Evolutionary conservation across 2,329 filamentous ascomycete species (phyloP).

Genomic region (Ascochyta lentis): DNA sequence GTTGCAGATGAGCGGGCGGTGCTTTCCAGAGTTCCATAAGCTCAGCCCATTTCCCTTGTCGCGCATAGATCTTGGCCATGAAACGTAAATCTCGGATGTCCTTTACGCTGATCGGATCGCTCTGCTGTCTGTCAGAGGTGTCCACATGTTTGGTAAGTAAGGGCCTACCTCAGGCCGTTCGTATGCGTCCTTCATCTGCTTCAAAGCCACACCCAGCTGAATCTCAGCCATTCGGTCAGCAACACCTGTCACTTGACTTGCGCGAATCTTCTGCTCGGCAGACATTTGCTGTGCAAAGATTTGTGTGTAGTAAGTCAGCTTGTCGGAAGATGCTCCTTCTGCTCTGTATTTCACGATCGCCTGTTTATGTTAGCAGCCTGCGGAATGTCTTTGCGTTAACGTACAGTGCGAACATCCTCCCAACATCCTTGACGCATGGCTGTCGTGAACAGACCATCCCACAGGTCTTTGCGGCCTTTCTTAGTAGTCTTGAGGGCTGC

Average conservation of each 20-base stretch:
- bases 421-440: slow-evolving; percentile 43
- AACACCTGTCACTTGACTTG: slow-evolving; percentile 6
- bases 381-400: not conserved
- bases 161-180: slow-evolving; percentile 31
- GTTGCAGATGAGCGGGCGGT: slow-evolving; percentile 23
- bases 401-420: slow-evolving; percentile 45
- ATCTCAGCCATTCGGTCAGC: slow-evolving; percentile 25
- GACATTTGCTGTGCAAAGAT: slow-evolving; percentile 40
- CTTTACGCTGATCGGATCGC: slow-evolving; percentile 35
- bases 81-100: slow-evolving; percentile 44
- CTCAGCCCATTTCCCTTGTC: slow-evolving; percentile 33
- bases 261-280: slow-evolving; percentile 29
- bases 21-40: slow-evolving; percentile 35
- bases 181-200: slow-evolving; percentile 37
- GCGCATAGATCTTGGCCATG: slow-evolving; percentile 40
- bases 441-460: slow-evolving; percentile 35
- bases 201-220: slow-evolving; percentile 30
- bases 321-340: slow-evolving; percentile 31
- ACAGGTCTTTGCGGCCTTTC: slow-evolving; percentile 34
- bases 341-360: slow-evolving; percentile 40
- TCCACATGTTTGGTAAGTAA: not conserved
- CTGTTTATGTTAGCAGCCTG: slow-evolving; percentile 21
- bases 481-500: slow-evolving; percentile 32
- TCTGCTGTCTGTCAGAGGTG: slow-evolving; percentile 27
- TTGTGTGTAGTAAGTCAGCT: slow-evolving; percentile 34